phyloP scores from a whole-genome alignment of 1,139 yeast species.

The Pichia sorboxylosa region DNA sequence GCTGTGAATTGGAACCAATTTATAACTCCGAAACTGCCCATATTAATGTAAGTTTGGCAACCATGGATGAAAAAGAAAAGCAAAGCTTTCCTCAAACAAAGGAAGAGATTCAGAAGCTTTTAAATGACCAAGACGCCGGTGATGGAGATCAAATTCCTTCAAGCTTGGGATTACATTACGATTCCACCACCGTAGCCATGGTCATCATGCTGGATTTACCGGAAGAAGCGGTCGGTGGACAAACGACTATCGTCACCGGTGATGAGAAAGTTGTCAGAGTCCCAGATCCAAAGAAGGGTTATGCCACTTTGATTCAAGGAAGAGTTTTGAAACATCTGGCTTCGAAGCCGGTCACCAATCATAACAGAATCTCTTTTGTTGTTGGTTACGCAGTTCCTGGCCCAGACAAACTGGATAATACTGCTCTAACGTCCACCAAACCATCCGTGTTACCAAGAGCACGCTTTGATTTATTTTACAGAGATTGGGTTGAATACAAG shows the following conservation, averaged over 20 bases:
- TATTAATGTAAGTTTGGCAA: conserved; percentile 26
- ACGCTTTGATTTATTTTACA: conserved; percentile 25
- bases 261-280: conserved; percentile 23
- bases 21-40: conserved; percentile 26
- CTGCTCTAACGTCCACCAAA: conserved; percentile 26
- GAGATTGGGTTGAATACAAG: conserved; percentile 28
- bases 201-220: conserved; percentile 28
- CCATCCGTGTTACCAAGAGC: conserved; percentile 28
- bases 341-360: conserved; percentile 26
- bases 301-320: conserved; percentile 27
- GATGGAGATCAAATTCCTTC: conserved; percentile 20
- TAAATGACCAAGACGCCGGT: conserved; percentile 10
- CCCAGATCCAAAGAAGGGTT: conserved; percentile 28
- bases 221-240: conserved; percentile 27
- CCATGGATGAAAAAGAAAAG: conserved; percentile 13
- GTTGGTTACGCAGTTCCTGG: conserved; percentile 23
- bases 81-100: conserved; percentile 8
- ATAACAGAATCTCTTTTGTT: conserved; percentile 25
- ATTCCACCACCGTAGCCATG: conserved; percentile 25
- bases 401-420: conserved; percentile 23
- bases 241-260: conserved; percentile 27
- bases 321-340: conserved; percentile 28
- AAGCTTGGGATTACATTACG: conserved; percentile 26
- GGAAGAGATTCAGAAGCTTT: conserved; percentile 10
- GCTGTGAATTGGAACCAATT: conserved; percentile 22